phyloP scores from a whole-genome alignment of 768 basidiomycete genomes.

The Hericium erinaceus region DNA sequence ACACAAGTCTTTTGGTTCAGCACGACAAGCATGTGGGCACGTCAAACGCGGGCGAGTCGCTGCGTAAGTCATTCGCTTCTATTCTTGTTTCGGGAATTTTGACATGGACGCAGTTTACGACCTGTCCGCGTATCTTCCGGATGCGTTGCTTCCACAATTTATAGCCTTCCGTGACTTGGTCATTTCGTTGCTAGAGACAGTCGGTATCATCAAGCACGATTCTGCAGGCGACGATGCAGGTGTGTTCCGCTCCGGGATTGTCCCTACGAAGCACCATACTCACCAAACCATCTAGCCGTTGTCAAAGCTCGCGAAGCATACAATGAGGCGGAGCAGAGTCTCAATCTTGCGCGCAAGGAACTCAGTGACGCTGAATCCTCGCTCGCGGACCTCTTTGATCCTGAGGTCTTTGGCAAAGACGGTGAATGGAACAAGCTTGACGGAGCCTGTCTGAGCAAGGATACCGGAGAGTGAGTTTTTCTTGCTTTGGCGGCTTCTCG shows the following conservation, averaged over 20 bases:
- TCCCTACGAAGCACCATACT: background rate
- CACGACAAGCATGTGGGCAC: constrained; percentile 63
- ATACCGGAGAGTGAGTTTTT: constrained; percentile 78
- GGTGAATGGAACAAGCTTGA: constrained; percentile 98
- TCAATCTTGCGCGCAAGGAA: constrained; percentile 43
- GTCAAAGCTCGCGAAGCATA: constrained; percentile 54
- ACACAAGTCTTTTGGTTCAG: constrained; percentile 64
- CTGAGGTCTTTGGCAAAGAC: constrained; percentile 58
- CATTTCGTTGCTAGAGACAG: constrained; percentile 48
- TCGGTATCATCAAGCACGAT: constrained; percentile 46
- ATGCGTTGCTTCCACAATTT: constrained; percentile 64
- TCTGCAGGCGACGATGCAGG: constrained; percentile 32
- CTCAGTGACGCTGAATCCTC: constrained; percentile 47
- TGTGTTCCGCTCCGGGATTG: constrained; percentile 12
- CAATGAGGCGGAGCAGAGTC: constrained; percentile 50
- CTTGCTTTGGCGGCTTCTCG: background rate
- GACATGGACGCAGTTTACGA: constrained; percentile 54
- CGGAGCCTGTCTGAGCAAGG: constrained; percentile 65
- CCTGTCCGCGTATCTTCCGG: constrained; percentile 77
- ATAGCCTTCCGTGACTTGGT: constrained; percentile 54
- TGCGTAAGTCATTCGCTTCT: constrained; percentile 39
- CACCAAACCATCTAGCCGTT: constrained; percentile 31
- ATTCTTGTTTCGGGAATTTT: background rate
- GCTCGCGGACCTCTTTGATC: constrained; percentile 55
- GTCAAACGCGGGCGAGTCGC: constrained; percentile 21